Evolutionary conservation across 2,329 filamentous ascomycete species (phyloP).

Genomic region (Sporothrix brasiliensis): DNA sequence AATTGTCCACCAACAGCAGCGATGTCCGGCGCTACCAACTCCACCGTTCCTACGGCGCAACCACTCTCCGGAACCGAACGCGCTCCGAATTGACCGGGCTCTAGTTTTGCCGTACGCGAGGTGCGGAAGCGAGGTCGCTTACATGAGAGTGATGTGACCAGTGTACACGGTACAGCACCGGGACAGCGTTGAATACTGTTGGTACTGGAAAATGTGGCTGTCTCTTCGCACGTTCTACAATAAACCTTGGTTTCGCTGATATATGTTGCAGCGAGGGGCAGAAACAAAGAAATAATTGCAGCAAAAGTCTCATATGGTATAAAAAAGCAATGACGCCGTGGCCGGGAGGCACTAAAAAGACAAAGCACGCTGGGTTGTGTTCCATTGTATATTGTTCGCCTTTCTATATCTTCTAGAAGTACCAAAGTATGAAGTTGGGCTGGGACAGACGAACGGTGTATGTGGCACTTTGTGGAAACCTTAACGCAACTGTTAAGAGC

Average conservation of each 20-base stretch:
- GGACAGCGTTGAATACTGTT: neutral
- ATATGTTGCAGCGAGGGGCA: neutral
- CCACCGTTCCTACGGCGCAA: neutral
- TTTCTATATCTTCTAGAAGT: constrained; percentile 1
- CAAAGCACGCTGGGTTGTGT: neutral
- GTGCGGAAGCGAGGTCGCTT: constrained; percentile 1
- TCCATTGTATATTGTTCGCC: constrained; percentile 5
- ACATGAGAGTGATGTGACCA: neutral
- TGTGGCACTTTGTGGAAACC: neutral
- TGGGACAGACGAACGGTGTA: neutral
- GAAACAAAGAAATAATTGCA: neutral
- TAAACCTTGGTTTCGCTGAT: neutral
- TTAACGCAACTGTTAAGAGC: neutral
- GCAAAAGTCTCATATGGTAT: neutral
- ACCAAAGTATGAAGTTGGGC: neutral
- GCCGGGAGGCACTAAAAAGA: neutral
- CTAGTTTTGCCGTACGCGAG: constrained; percentile 9
- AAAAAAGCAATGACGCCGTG: neutral
- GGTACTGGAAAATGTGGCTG: neutral
- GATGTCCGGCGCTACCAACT: neutral
- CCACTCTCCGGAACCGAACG: neutral
- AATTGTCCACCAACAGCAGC: constrained; percentile 10
- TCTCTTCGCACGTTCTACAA: neutral
- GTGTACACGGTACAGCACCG: neutral
- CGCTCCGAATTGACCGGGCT: neutral